Base-by-base conservation (phyloP, 1,284 basidiomycete species). In the Schizopora paradoxa region DNA sequence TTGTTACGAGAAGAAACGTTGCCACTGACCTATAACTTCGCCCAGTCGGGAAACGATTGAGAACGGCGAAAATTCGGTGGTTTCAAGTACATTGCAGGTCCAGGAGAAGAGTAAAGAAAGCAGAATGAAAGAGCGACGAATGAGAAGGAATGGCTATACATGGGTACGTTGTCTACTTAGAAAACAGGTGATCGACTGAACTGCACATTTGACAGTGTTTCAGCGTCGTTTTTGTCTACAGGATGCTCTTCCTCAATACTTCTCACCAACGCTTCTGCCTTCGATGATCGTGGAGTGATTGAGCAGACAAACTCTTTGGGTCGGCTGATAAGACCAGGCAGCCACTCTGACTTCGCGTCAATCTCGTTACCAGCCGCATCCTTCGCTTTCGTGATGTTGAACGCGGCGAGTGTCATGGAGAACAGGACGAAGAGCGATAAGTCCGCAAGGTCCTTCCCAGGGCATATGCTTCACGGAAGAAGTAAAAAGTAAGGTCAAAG, bases 361-460 rank as follows among this genome's bases (percentile, higher is more conserved):
- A 48, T 47, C 40, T 48, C 50, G 18, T 45, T 31, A 3, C 50
- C 52, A n/a, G 10, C 10, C 22, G 22, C 43, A 25, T 51, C 50
- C 11, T 29, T 29, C 36, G 52, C 45, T 25, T 35, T 36, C 11
- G 27, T 14, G 28, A 54, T 49, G 18, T 51, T 25, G 19, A 53
- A 53, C 19, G 48, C 47, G 6, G 47, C 41, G 22, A 55, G 52
- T 14, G 49, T 32, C 45, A 47, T 53, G 2, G 54, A 46, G 14
- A 53, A 25, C 5, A 44, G 42, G 29, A 51, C 44, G 36, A 48
- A 55, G 2, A 55, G 23, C 18, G 54, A 49, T 28, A 41, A 37
- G 26, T 53, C 52, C 28, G 52, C 51, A 11, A 55, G 51, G 26
- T 50, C 48, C 28, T 45, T 45, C 2, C 54, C 54, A 5, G 52